A percentile compares a stretch with the other conserved stretches of the same genome.
Conservation (phyloP, 106 monocot species). For the Acorus calamus region DNA sequence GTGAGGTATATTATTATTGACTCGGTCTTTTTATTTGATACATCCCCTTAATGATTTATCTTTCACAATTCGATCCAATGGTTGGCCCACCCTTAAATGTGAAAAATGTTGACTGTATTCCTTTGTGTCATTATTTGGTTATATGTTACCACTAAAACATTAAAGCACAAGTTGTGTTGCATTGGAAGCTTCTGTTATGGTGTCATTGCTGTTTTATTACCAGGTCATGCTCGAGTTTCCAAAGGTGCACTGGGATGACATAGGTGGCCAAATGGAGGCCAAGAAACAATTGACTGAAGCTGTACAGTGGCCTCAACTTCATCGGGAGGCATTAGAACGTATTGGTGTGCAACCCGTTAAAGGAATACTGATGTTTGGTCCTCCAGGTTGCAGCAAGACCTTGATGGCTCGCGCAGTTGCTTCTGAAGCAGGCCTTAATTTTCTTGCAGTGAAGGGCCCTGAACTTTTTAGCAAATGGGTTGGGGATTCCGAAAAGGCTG, state of each 20-base stretch:
- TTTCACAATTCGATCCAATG: too few relatives aligned
- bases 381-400: slow-evolving; percentile 97
- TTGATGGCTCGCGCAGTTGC: slow-evolving; percentile 97
- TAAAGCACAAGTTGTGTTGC: too few relatives aligned
- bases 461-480: slow-evolving; percentile 98
- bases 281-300: slow-evolving; percentile 83
- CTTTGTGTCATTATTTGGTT: too few relatives aligned
- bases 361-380: slow-evolving; percentile 81
- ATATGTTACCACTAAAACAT: too few relatives aligned
- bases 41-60: background rate
- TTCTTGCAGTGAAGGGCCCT: slow-evolving; percentile 94
- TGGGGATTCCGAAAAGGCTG: slow-evolving; percentile 96
- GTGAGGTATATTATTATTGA: slow-evolving; percentile 52
- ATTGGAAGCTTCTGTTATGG: background rate
- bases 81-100: too few relatives aligned
- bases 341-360: slow-evolving; percentile 65
- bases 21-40: background rate
- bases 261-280: slow-evolving; percentile 75
- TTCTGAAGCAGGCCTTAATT: slow-evolving; percentile 90
- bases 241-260: slow-evolving; percentile 82
- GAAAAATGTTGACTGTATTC: too few relatives aligned
- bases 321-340: slow-evolving; percentile 59
- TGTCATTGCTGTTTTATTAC: background rate
- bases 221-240: slow-evolving; percentile 89
- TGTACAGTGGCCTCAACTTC: slow-evolving; percentile 63